Evolutionary conservation across 202 grass and related monocot species (phyloP).

Genomic region (Carex arenaria): DNA sequence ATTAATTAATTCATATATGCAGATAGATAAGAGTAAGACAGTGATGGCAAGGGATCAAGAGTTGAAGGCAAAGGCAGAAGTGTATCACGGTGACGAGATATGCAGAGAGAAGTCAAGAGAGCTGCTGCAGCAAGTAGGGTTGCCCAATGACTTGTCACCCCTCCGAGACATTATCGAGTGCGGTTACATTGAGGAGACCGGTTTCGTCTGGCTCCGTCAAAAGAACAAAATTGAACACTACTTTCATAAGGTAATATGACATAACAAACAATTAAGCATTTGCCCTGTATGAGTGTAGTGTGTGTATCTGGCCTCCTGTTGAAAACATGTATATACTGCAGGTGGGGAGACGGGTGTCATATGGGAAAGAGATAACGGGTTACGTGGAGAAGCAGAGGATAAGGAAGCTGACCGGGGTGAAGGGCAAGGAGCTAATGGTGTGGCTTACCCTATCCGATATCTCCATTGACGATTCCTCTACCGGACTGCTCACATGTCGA

Average conservation of each 20-base stretch:
- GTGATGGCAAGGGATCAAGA: conserved; percentile 37
- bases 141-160: conserved; percentile 66
- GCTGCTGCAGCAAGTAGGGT: conserved; percentile 61
- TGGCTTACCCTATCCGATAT: conserved; percentile 29
- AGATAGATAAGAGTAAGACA: conserved; percentile 38
- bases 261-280: no score
- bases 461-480: background rate
- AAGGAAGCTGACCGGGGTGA: conserved; percentile 32
- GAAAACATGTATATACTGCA: background rate
- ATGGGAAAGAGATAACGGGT: conserved; percentile 48
- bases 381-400: conserved; percentile 35
- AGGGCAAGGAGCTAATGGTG: conserved; percentile 34
- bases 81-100: conserved; percentile 71
- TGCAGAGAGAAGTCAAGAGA: conserved; percentile 57
- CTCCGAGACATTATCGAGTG: conserved; percentile 74
- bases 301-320: background rate
- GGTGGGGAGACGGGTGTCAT: conserved; percentile 15
- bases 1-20: background rate
- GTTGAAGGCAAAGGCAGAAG: conserved; percentile 54
- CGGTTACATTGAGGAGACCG: conserved; percentile 64
- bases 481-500: conserved; percentile 17
- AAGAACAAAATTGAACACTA: conserved; percentile 67
- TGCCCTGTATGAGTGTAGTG: no score
- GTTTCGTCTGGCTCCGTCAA: conserved; percentile 85
- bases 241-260: conserved; percentile 36